Percentiles rank a stretch among this genome's conserved stretches.
phyloP scores from a whole-genome alignment of 352 stramenopile species.

The Phytopythium vexans region DNA sequence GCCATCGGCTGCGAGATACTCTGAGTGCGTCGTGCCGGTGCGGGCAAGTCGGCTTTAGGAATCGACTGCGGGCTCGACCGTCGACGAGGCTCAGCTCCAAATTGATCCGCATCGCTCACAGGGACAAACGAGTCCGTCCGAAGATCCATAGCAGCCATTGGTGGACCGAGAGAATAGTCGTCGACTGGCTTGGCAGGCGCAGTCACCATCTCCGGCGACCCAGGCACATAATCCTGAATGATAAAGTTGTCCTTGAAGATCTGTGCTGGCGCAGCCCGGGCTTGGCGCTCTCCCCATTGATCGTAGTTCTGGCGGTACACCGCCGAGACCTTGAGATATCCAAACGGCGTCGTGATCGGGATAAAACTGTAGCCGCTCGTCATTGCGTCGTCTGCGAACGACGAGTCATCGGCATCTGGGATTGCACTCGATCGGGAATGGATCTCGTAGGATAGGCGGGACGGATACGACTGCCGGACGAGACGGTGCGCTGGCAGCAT shows the following conservation, averaged over 20 bases:
- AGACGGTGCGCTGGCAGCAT: constrained; percentile 70
- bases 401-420: background rate
- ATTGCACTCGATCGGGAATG: constrained; percentile 13
- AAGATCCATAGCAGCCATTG: constrained; percentile 13
- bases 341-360: constrained; percentile 77
- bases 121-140: constrained; percentile 36
- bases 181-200: constrained; percentile 5
- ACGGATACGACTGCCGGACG: constrained; percentile 62
- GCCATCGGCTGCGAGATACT: constrained; percentile 77
- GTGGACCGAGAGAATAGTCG: constrained; percentile 4
- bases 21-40: constrained; percentile 18
- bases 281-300: constrained; percentile 30
- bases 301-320: constrained; percentile 69
- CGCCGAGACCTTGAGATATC: constrained; percentile 56
- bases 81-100: constrained; percentile 21
- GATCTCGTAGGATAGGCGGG: constrained; percentile 60
- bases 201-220: constrained; percentile 41
- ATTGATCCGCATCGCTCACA: constrained; percentile 23
- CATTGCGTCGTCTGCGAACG: constrained; percentile 11
- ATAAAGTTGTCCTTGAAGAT: constrained; percentile 80
- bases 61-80: constrained; percentile 43
- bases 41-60: constrained; percentile 9
- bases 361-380: constrained; percentile 73
- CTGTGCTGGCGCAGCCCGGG: constrained; percentile 28
- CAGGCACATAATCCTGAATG: constrained; percentile 84